Percentiles rank a stretch among this genome's conserved stretches.
phyloP scores from a whole-genome alignment of 345 rosid genomes.

The Gossypium rotundifolium region DNA sequence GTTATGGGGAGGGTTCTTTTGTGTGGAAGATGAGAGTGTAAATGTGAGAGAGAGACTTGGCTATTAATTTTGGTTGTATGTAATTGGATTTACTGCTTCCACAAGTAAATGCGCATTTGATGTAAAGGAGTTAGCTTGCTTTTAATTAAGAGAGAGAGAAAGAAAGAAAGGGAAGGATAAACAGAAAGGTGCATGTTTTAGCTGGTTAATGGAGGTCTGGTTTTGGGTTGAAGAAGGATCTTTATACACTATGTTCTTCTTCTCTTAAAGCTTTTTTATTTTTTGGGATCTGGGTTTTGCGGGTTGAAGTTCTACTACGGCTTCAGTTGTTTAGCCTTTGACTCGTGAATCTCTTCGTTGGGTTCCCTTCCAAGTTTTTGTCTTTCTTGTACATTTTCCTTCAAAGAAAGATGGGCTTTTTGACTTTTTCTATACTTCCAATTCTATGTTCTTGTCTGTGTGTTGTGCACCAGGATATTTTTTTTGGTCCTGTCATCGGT shows the following conservation, averaged over 20 bases:
- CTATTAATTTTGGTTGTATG: slow-evolving; percentile 21
- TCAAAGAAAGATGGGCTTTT: slow-evolving; percentile 24
- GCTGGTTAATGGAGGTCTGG: slow-evolving; percentile 21
- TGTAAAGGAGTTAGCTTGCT: slow-evolving; percentile 35
- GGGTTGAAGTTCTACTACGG: slow-evolving; percentile 35
- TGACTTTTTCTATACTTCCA: slow-evolving; percentile 34
- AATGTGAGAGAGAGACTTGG: slow-evolving; percentile 19
- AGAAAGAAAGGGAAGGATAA: background rate
- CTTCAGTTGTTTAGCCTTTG: slow-evolving; percentile 33
- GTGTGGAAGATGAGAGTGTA: slow-evolving; percentile 19
- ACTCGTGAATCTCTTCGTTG: slow-evolving; percentile 31
- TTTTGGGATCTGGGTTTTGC: slow-evolving; percentile 52
- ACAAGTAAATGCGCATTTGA: slow-evolving; percentile 23
- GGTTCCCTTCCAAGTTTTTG: slow-evolving; percentile 31
- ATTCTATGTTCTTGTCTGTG: slow-evolving; percentile 18
- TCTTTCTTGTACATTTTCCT: slow-evolving; percentile 26
- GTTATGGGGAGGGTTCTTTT: slow-evolving; percentile 5
- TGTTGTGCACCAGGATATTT: slow-evolving; percentile 18
- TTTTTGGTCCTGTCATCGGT: background rate
- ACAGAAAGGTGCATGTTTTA: background rate
- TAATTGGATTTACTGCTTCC: slow-evolving; percentile 28
- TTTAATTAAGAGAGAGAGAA: slow-evolving; percentile 13
- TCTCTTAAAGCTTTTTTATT: slow-evolving; percentile 5
- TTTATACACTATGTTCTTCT: slow-evolving; percentile 1
- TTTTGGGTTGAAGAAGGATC: slow-evolving; percentile 10